phyloP scores from a whole-genome alignment of 768 basidiomycete species.

The Tricholoma furcatifolium region DNA sequence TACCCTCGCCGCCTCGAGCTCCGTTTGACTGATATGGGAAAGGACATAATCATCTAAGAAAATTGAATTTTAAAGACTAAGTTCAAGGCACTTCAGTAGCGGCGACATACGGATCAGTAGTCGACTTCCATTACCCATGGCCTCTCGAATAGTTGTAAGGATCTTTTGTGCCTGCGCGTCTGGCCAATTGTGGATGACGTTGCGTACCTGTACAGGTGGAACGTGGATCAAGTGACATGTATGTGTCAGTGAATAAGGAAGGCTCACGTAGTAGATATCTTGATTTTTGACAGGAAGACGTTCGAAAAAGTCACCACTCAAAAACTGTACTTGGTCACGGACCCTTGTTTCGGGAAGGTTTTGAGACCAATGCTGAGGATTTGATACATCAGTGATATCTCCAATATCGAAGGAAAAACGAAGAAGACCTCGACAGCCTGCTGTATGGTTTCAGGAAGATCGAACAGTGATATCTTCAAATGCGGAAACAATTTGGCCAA shows the following conservation, averaged over 20 bases:
- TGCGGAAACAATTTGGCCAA: slow-evolving; percentile 32
- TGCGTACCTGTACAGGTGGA: neutral
- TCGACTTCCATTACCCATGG: slow-evolving; percentile 27
- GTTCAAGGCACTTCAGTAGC: no score
- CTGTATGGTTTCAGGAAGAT: slow-evolving; percentile 29
- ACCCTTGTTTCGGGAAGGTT: slow-evolving; percentile 33
- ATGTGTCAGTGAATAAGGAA: neutral
- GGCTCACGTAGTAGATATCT: slow-evolving; percentile 43
- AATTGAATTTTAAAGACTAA: no score
- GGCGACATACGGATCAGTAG: slow-evolving; percentile 5
- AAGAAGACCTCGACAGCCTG: slow-evolving; percentile 24
- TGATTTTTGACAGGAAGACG: slow-evolving; percentile 33
- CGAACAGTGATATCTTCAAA: slow-evolving; percentile 35
- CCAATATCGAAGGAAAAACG: neutral
- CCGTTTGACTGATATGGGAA: neutral
- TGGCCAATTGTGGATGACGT: slow-evolving; percentile 20
- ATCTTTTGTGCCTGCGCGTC: slow-evolving; percentile 29
- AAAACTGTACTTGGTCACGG: slow-evolving; percentile 32
- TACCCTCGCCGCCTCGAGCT: neutral
- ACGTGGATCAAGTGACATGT: no score
- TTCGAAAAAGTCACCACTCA: slow-evolving; percentile 38
- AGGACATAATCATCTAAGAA: slow-evolving; percentile 7
- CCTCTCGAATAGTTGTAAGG: slow-evolving; percentile 28
- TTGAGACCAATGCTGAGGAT: slow-evolving; percentile 5
- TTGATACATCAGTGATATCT: no score